These are phyloP conservation scores for Microthyrium microscopicum DNA, from an alignment of 2,329 filamentous ascomycete species.

Conservation along the genomic window DNA sequence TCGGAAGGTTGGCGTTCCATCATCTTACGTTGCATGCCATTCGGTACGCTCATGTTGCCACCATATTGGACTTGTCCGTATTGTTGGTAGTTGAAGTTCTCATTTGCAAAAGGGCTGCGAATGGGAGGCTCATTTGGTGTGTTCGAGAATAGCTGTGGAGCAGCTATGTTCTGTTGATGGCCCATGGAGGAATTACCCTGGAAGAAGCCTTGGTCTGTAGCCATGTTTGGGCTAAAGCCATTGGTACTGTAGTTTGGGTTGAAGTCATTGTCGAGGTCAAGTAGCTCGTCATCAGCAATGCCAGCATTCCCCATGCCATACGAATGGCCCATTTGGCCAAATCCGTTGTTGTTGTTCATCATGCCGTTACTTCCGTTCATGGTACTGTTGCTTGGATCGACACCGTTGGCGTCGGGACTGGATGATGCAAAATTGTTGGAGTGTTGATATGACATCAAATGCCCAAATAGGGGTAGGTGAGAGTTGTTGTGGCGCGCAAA, in stretches of 20 bases:
- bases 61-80: slow-evolving; percentile 36
- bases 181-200: slow-evolving; percentile 36
- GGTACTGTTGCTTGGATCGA: slow-evolving; percentile 74
- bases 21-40: slow-evolving; percentile 17
- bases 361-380: slow-evolving; percentile 45
- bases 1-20: slow-evolving; percentile 49
- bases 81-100: slow-evolving; percentile 58
- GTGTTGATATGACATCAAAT: slow-evolving; percentile 34
- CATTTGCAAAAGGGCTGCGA: slow-evolving; percentile 69
- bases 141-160: slow-evolving; percentile 53
- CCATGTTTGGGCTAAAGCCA: no score
- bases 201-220: slow-evolving; percentile 38
- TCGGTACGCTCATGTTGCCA: slow-evolving; percentile 15
- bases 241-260: slow-evolving; percentile 30
- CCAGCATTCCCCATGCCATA: slow-evolving; percentile 61
- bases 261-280: slow-evolving; percentile 48
- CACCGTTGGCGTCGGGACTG: slow-evolving; percentile 24
- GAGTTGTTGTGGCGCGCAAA: no score
- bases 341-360: slow-evolving; percentile 43
- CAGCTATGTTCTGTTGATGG: slow-evolving; percentile 52
- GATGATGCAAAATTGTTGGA: slow-evolving; percentile 29
- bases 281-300: slow-evolving; percentile 76
- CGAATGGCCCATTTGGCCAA: slow-evolving; percentile 59
- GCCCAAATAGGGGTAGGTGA: no score
- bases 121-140: slow-evolving; percentile 86